These are phyloP conservation scores for Candolleomyces eurysporus DNA, from an alignment of 768 basidiomycete species.

Conservation along the genomic window DNA sequence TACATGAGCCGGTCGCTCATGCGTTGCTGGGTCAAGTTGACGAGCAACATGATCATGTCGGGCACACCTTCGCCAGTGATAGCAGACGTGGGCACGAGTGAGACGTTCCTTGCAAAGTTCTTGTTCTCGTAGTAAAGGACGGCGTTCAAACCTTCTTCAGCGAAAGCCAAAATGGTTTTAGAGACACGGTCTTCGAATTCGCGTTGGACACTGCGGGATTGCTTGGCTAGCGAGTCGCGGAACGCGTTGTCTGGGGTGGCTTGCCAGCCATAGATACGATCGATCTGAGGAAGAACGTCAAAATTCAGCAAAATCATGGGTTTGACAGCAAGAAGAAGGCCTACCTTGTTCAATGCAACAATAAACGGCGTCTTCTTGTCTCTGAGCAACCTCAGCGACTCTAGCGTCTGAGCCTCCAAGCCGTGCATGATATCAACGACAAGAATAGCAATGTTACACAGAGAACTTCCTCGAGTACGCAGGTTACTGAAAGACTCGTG, in stretches of 20 bases:
- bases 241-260: constrained; percentile 90
- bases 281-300: constrained; percentile 61
- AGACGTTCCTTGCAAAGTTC: constrained; percentile 90
- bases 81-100: constrained; percentile 96
- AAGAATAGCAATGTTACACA: constrained; percentile 98
- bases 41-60: constrained; percentile 98
- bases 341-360: constrained; percentile 94
- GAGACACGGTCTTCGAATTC: constrained; percentile 89
- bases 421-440: constrained; percentile 99
- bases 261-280: constrained; percentile 96
- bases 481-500: constrained; percentile 99
- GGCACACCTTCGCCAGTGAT: constrained; percentile 98
- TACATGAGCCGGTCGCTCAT: constrained; percentile 99
- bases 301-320: constrained; percentile 2
- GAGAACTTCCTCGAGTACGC: constrained; percentile 90
- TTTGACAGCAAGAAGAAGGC: background rate
- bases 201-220: constrained; percentile 73
- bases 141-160: constrained; percentile 97
- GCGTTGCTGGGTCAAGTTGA: constrained; percentile 95
- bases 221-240: constrained; percentile 85
- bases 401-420: constrained; percentile 95
- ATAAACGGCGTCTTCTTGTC: constrained; percentile 98
- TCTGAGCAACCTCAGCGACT: constrained; percentile 87
- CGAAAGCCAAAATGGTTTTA: constrained; percentile 88
- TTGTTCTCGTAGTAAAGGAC: constrained; percentile 98